These are phyloP conservation scores for Mollisiaceae sp. DNA, from an alignment of 2,329 filamentous ascomycete genomes.

Conservation along the genomic window DNA sequence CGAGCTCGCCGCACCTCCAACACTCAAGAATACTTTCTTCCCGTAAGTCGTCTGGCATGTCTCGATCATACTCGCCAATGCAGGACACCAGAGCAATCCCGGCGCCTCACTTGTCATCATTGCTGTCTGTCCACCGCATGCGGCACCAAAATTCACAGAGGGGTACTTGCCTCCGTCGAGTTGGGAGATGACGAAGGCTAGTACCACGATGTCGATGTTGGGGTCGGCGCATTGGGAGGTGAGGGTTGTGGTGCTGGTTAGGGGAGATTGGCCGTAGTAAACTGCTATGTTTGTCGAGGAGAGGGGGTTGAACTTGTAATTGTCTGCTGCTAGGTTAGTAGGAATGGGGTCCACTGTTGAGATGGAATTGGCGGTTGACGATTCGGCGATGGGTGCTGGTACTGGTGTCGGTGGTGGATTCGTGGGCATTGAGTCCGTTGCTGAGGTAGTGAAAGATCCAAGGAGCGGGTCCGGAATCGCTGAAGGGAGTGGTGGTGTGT, in stretches of 20 bases:
- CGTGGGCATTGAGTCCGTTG: background rate
- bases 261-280: slow-evolving; percentile 42
- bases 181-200: slow-evolving; percentile 33
- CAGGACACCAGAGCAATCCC: slow-evolving; percentile 46
- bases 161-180: slow-evolving; percentile 28
- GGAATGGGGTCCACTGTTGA: background rate
- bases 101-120: slow-evolving; percentile 44
- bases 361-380: background rate
- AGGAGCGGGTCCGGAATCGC: background rate
- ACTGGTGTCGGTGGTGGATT: too few relatives aligned
- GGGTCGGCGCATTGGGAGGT: slow-evolving; percentile 41
- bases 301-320: slow-evolving; percentile 34
- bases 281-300: slow-evolving; percentile 41
- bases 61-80: slow-evolving; percentile 39
- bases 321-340: slow-evolving; percentile 5
- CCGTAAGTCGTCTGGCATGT: slow-evolving; percentile 45
- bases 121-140: slow-evolving; percentile 42
- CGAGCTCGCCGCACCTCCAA: slow-evolving; percentile 42
- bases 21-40: slow-evolving; percentile 47
- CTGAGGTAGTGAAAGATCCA: background rate
- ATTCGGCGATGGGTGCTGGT: too few relatives aligned
- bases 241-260: slow-evolving; percentile 40
- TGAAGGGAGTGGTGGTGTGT: slow-evolving; percentile 1
- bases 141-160: slow-evolving; percentile 41
- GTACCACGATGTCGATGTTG: slow-evolving; percentile 46